Evolutionary conservation across 768 basidiomycete genomes (phyloP).

Genomic region (Calocybe gangraenosa): DNA sequence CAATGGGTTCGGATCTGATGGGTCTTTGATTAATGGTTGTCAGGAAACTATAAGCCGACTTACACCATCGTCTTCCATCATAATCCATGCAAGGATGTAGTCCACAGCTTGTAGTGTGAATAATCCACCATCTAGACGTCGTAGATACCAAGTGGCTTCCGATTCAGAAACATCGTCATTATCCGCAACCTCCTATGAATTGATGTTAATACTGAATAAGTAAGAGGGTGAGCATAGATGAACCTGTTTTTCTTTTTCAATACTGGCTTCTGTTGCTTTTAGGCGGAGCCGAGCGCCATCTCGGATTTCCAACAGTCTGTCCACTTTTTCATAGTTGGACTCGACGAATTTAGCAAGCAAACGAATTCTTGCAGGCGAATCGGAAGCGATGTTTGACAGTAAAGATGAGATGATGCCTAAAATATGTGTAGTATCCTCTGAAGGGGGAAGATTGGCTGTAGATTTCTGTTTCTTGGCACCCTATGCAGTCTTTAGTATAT

Average conservation of each 20-base stretch:
- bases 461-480: slow-evolving; percentile 63
- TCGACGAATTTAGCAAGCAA: slow-evolving; percentile 94
- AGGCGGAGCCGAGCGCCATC: slow-evolving; percentile 65
- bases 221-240: slow-evolving; percentile 10
- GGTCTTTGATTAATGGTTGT: slow-evolving; percentile 2
- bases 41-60: slow-evolving; percentile 21
- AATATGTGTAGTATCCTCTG: slow-evolving; percentile 84
- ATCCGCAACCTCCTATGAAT: slow-evolving; percentile 45
- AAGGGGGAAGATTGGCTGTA: slow-evolving; percentile 41
- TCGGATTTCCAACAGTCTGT: slow-evolving; percentile 86
- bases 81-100: slow-evolving; percentile 91
- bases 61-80: slow-evolving; percentile 98
- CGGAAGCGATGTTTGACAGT: slow-evolving; percentile 82
- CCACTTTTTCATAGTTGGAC: slow-evolving; percentile 87
- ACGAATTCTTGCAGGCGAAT: slow-evolving; percentile 74
- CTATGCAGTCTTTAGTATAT: slow-evolving; percentile 24
- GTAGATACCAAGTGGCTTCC: slow-evolving; percentile 80
- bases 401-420: slow-evolving; percentile 87
- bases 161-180: slow-evolving; percentile 60
- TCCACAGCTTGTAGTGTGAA: slow-evolving; percentile 90
- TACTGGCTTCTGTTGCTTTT: slow-evolving; percentile 56
- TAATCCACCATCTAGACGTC: slow-evolving; percentile 80
- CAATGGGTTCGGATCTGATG: slow-evolving; percentile 77
- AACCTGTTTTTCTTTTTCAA: slow-evolving; percentile 68
- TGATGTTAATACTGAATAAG: neutral